Base-by-base conservation (phyloP, 192 early-diverging fungal genomes). In the Allomyces arbusculus region DNA sequence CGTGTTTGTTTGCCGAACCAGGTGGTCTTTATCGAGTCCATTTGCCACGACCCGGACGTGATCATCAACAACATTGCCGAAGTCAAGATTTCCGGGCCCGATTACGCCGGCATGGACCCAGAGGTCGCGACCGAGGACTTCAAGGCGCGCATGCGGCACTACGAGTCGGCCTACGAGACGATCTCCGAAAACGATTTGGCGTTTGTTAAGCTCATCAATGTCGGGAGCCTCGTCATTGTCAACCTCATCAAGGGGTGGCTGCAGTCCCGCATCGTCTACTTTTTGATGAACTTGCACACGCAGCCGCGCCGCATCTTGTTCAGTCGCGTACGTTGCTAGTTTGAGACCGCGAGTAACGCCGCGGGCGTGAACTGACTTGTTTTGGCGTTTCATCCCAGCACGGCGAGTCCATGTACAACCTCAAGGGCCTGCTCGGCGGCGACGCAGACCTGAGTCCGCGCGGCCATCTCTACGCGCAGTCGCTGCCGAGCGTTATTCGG, bases 251-350 rank as follows among this genome's bases (percentile, higher is more conserved):
- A 87, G 62, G 94, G 95, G 64, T 97, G 96, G 74, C 79, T 99
- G 44, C 88, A 98, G 76, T 91, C 91, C 64, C 81, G 94, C 44
- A 91, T 99, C 66, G 93, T 97, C 20, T 98, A 97, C 77, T 98
- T 93, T 74, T 74, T 99, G 70, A 97, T 98, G 94, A 99, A 99
- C 74, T 81, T 99, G 45, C 95, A 99, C 77, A 96, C 92, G 68
- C 85, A 87, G 7, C 92, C 97, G 26, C 84, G 90, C 65, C 88
- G 84, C 69, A 91, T 98, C 65, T 92, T 94, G 76, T 95, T 95
- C 70, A 88, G 79, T 69, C 81, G 89, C 65, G 79, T 80, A 67
- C 67, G 78, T 73, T 20, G 50, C 25, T 61, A 62, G 61, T 70
- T 69, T 64, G 11, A 20, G 10, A 50, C 45, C n/a, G n/a, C n/a